Evolutionary conservation across 176 grass and related monocot species (phyloP).

Genomic region (Oryza australiensis): DNA sequence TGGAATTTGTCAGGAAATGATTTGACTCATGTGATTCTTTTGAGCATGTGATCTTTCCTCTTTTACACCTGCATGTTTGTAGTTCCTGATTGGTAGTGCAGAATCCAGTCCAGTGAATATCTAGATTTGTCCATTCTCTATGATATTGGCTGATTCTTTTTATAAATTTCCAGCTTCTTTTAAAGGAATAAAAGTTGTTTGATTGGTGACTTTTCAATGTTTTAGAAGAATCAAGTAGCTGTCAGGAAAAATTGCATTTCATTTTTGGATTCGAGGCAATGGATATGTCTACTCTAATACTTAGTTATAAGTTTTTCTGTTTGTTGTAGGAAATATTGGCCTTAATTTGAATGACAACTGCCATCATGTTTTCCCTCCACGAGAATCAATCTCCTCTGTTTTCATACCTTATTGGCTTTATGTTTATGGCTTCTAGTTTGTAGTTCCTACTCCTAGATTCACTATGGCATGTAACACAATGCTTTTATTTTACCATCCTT

Average conservation of each 20-base stretch:
- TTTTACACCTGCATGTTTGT: not conserved
- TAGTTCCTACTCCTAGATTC: not conserved
- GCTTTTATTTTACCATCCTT: slow-evolving; percentile 23
- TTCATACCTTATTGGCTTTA: slow-evolving; percentile 12
- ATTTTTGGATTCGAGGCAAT: not conserved
- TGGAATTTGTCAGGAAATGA: slow-evolving; percentile 28
- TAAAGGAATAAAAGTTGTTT: not conserved
- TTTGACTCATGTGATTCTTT: slow-evolving; percentile 8
- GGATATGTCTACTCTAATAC: not conserved
- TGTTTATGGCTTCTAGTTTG: slow-evolving; percentile 8
- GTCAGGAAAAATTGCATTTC: not conserved
- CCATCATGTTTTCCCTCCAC: not conserved
- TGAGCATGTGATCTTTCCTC: slow-evolving; percentile 15
- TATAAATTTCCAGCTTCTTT: not conserved
- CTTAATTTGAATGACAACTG: not conserved
- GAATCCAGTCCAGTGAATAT: slow-evolving; percentile 9
- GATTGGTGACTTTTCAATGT: not conserved
- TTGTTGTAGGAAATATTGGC: not conserved
- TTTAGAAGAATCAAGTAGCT: not conserved
- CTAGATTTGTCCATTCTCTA: slow-evolving; percentile 2
- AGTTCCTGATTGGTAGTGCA: slow-evolving; percentile 3
- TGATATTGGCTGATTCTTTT: not conserved
- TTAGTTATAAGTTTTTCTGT: not conserved
- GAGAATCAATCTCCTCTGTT: slow-evolving; percentile 17
- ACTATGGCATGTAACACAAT: not conserved